phyloP scores from a whole-genome alignment of 164 flowering plant species.

The Macadamia integrifolia region DNA sequence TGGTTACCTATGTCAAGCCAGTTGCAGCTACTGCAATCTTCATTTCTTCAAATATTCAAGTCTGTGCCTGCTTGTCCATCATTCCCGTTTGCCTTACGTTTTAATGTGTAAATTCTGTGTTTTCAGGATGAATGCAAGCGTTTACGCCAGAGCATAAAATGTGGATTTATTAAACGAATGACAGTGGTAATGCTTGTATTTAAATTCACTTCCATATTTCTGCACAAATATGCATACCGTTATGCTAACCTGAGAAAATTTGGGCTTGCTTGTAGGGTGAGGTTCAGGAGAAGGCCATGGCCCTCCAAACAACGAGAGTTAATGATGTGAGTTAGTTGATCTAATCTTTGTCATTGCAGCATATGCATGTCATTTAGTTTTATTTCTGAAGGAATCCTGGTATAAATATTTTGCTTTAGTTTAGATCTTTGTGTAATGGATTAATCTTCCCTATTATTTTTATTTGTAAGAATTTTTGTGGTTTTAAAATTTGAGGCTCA shows the following conservation, averaged over 20 bases:
- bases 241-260: conserved; percentile 1
- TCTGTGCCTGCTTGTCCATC: no score
- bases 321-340: conserved; percentile 63
- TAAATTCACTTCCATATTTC: not conserved
- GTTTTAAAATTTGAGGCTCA: no score
- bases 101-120: conserved; percentile 8
- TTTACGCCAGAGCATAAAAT: conserved; percentile 88
- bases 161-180: conserved; percentile 77
- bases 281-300: conserved; percentile 76
- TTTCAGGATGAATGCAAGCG: conserved; percentile 91
- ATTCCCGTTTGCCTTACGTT: not conserved
- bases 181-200: conserved; percentile 65
- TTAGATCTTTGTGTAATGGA: no score
- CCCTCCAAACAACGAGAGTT: conserved; percentile 73
- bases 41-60: no score
- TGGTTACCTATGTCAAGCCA: no score
- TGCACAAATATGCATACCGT: not conserved
- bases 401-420: no score
- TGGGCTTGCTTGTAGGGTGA: conserved; percentile 61
- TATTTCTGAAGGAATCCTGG: no score
- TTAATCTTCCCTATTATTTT: no score
- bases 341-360: no score
- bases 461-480: no score
- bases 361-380: no score
- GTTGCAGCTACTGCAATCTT: no score